These are phyloP conservation scores for Clathrospora elynae DNA, from an alignment of 2,329 filamentous ascomycete species.

Conservation along the genomic window DNA sequence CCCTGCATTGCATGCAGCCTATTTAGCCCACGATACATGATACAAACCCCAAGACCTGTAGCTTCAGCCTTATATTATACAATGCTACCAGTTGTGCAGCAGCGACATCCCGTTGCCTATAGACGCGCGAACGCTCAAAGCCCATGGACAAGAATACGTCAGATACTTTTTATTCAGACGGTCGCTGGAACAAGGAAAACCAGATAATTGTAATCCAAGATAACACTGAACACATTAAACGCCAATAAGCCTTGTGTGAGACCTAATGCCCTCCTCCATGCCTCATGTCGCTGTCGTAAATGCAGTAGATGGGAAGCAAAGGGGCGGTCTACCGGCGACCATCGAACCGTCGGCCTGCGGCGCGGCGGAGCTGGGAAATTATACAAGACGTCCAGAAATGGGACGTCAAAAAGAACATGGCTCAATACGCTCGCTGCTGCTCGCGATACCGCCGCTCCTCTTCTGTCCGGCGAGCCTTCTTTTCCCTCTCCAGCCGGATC, in stretches of 20 bases:
- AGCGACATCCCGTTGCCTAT: too few relatives aligned
- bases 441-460: conserved; percentile 40
- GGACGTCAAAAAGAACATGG: conserved; percentile 8
- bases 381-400: conserved; percentile 18
- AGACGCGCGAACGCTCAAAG: conserved; percentile 3
- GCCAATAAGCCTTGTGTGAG: conserved; percentile 33
- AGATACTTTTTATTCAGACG: conserved; percentile 5
- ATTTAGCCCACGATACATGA: conserved; percentile 13
- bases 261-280: conserved; percentile 37
- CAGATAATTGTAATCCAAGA: conserved; percentile 34
- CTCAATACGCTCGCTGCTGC: conserved; percentile 31
- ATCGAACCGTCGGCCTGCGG: conserved; percentile 10
- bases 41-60: conserved; percentile 16
- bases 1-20: conserved; percentile 14
- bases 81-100: conserved; percentile 17
- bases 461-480: conserved; percentile 42
- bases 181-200: conserved; percentile 13
- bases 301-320: conserved; percentile 45
- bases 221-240: conserved; percentile 38
- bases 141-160: conserved; percentile 8
- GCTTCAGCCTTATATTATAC: conserved; percentile 23
- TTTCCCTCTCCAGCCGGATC: conserved; percentile 56
- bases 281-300: conserved; percentile 48
- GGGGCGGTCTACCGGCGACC: conserved; percentile 14
- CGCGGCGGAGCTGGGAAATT: conserved; percentile 15